phyloP scores from a whole-genome alignment of 768 basidiomycete species.

The Hirschioporus abietinus region DNA sequence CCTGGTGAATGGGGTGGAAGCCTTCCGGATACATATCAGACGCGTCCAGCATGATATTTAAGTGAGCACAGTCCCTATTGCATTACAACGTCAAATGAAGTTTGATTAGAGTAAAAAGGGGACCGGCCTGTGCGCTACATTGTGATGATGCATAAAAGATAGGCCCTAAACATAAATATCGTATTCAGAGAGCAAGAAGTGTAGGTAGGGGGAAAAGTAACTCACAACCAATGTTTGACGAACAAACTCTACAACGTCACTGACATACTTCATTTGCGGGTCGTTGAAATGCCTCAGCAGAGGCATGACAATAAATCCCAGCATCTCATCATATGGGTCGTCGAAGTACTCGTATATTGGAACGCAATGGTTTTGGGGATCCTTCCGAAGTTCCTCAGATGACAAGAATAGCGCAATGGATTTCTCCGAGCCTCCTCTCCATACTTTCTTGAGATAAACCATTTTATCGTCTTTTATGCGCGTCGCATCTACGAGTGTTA shows the following conservation, averaged over 20 bases:
- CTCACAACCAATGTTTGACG: constrained; percentile 30
- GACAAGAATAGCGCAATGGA: constrained; percentile 11
- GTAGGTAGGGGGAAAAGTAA: background rate
- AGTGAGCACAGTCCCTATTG: constrained; percentile 17
- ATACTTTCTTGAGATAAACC: constrained; percentile 16
- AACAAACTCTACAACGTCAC: constrained; percentile 30
- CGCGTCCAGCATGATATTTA: constrained; percentile 23
- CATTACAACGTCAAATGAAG: too few relatives aligned
- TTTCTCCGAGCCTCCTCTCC: constrained; percentile 5
- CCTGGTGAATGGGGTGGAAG: constrained; percentile 16
- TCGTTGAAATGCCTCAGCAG: constrained; percentile 21
- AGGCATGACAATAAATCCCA: constrained; percentile 28
- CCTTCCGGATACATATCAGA: constrained; percentile 16
- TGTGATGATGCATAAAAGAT: constrained; percentile 15
- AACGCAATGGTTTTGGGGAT: constrained; percentile 17
- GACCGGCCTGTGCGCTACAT: constrained; percentile 5
- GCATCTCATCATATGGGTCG: background rate
- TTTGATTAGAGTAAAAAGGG: too few relatives aligned
- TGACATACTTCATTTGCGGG: constrained; percentile 28
- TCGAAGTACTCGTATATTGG: constrained; percentile 16
- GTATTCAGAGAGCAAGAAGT: too few relatives aligned
- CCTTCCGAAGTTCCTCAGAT: constrained; percentile 9
- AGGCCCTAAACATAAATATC: constrained; percentile 15
- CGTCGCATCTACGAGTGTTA: constrained; percentile 14
- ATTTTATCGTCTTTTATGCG: constrained; percentile 15